Percentiles rank a stretch among this genome's conserved stretches.
Conservation (phyloP, 768 basidiomycete genomes). For the Xanthoconium stramineum region DNA sequence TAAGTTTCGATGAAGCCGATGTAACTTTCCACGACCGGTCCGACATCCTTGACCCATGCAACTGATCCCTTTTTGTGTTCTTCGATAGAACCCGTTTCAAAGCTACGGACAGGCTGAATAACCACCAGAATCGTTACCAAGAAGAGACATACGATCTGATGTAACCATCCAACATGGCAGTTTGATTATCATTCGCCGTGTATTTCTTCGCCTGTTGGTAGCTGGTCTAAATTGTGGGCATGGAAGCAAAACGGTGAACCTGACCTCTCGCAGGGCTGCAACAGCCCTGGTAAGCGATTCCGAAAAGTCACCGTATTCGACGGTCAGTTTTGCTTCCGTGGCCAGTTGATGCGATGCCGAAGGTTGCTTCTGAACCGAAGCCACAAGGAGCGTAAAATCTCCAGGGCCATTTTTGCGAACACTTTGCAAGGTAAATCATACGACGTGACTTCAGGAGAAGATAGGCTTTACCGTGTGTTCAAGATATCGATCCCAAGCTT, state of each 20-base stretch:
- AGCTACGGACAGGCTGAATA: conserved; percentile 34
- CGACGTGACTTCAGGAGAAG: not conserved
- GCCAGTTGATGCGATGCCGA: conserved; percentile 44
- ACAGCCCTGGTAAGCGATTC: conserved; percentile 51
- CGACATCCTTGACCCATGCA: conserved; percentile 84
- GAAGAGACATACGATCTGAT: conserved; percentile 60
- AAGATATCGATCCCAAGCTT: conserved; percentile 70
- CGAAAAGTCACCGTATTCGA: conserved; percentile 77
- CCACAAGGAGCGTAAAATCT: conserved; percentile 70
- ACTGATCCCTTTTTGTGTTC: conserved; percentile 76
- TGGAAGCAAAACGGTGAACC: not conserved
- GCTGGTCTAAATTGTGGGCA: not conserved
- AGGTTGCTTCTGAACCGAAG: conserved; percentile 54
- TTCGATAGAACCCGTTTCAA: conserved; percentile 73
- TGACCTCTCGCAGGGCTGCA: conserved; percentile 57
- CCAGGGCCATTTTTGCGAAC: conserved; percentile 64
- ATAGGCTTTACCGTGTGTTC: conserved; percentile 64
- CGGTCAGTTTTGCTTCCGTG: conserved; percentile 48
- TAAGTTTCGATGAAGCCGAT: conserved; percentile 87
- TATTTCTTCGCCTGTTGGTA: conserved; percentile 63
- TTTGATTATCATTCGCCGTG: conserved; percentile 69
- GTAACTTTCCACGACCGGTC: conserved; percentile 86
- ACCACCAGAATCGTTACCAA: not conserved
- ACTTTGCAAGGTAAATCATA: conserved; percentile 34
- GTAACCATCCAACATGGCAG: conserved; percentile 72